These are phyloP conservation scores for Hura crepitans DNA, from an alignment of 441 rosid species.

Conservation along the genomic window DNA sequence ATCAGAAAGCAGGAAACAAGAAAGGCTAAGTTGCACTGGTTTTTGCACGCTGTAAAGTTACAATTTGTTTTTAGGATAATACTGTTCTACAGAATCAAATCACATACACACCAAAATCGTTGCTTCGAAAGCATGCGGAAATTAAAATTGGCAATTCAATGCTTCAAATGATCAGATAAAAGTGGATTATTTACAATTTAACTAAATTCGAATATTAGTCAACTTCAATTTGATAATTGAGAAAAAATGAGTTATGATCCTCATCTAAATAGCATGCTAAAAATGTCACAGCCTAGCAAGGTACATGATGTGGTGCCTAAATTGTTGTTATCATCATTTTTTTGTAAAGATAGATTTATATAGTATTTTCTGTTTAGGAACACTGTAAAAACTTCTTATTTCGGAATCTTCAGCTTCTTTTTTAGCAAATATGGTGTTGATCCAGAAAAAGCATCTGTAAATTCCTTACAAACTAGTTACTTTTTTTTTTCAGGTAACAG, in stretches of 20 bases:
- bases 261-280: neutral
- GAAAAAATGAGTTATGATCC: neutral
- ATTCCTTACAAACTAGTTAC: neutral
- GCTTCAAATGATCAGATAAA: slow-evolving; percentile 6
- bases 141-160: neutral
- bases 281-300: neutral
- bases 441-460: neutral
- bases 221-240: neutral
- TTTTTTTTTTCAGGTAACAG: no score
- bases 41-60: neutral
- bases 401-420: neutral
- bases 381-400: neutral
- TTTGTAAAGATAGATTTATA: neutral
- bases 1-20: neutral
- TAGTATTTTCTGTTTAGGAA: neutral
- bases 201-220: neutral
- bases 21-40: neutral
- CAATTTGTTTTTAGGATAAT: neutral
- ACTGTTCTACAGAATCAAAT: neutral
- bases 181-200: neutral
- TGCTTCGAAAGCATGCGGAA: neutral
- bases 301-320: neutral
- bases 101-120: slow-evolving; percentile 13
- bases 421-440: neutral
- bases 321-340: neutral